A percentile compares a stretch with the other conserved stretches of the same genome.
phyloP scores from a whole-genome alignment of 139 green algal species.

The Chlorella sp. region DNA sequence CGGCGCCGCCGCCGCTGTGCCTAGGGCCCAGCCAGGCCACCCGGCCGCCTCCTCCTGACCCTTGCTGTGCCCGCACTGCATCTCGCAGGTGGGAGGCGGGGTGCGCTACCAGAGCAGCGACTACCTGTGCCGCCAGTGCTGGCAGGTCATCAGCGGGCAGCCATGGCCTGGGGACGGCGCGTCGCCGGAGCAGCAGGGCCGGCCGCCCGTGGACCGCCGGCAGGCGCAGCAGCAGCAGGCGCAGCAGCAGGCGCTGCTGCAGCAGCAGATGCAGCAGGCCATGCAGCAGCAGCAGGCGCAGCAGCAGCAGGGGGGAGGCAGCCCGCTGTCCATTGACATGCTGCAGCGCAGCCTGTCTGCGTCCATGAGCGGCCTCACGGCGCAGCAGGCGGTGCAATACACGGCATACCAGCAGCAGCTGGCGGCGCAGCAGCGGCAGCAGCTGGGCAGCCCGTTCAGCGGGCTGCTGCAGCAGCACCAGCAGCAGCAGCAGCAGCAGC shows the following conservation, averaged over 20 bases:
- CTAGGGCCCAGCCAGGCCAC: neutral
- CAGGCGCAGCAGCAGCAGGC: slow-evolving; percentile 23
- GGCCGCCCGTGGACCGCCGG: slow-evolving; percentile 14
- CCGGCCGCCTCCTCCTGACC: neutral
- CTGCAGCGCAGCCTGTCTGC: slow-evolving; percentile 18
- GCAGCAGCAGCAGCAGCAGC: neutral
- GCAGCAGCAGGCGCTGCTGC: neutral
- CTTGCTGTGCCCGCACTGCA: neutral
- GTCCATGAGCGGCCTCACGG: slow-evolving; percentile 25
- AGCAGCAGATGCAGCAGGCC: slow-evolving; percentile 3
- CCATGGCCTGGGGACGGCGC: slow-evolving; percentile 37
- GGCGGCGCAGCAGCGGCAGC: neutral
- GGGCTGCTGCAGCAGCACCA: neutral
- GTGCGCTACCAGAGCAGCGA: slow-evolving; percentile 30
- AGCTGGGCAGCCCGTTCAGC: neutral
- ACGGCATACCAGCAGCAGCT: slow-evolving; percentile 4
- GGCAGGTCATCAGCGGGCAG: slow-evolving; percentile 35
- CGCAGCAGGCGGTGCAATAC: slow-evolving; percentile 24
- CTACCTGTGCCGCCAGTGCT: slow-evolving; percentile 43
- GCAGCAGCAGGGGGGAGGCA: neutral
- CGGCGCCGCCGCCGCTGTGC: neutral
- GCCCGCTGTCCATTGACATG: slow-evolving; percentile 20
- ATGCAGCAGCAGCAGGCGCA: slow-evolving; percentile 13
- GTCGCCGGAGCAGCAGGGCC: neutral
- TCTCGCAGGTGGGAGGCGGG: slow-evolving; percentile 24